Percentiles rank a stretch among this genome's conserved stretches.
These are phyloP conservation scores for Zizania palustris DNA, from an alignment of 202 grass and related monocot species.

Conservation along the genomic window DNA sequence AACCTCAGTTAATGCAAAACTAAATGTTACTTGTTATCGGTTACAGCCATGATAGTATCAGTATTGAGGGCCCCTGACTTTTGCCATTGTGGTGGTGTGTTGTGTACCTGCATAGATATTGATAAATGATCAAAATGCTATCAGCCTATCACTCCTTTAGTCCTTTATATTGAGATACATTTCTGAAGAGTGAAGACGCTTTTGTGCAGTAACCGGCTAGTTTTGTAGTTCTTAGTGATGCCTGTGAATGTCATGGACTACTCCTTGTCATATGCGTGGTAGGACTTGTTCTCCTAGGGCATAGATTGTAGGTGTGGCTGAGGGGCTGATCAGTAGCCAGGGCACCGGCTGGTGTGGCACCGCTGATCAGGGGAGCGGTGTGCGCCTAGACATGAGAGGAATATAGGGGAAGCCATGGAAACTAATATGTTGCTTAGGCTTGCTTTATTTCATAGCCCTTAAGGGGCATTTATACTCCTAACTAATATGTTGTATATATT, in stretches of 20 bases:
- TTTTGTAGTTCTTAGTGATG: neutral
- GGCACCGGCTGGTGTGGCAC: too few relatives aligned
- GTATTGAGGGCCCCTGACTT: neutral
- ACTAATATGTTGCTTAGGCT: too few relatives aligned
- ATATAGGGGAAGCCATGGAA: too few relatives aligned
- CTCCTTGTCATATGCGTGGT: neutral
- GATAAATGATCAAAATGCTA: neutral
- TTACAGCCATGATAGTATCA: slow-evolving; percentile 2
- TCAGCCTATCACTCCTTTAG: too few relatives aligned
- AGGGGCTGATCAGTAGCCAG: too few relatives aligned
- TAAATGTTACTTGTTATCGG: neutral
- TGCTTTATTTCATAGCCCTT: too few relatives aligned
- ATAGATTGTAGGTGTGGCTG: too few relatives aligned
- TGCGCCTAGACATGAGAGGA: too few relatives aligned
- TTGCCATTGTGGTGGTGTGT: neutral
- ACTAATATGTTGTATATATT: too few relatives aligned
- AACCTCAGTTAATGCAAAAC: neutral
- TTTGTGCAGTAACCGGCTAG: neutral
- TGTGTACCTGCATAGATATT: neutral
- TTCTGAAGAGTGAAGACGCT: neutral
- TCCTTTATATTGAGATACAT: slow-evolving; percentile 5
- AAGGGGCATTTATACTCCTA: too few relatives aligned
- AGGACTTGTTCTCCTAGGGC: too few relatives aligned
- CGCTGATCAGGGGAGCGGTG: too few relatives aligned
- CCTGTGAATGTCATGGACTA: neutral